These are phyloP conservation scores for Tulasnella sp. DNA, from an alignment of 768 basidiomycete species.

Conservation along the genomic window DNA sequence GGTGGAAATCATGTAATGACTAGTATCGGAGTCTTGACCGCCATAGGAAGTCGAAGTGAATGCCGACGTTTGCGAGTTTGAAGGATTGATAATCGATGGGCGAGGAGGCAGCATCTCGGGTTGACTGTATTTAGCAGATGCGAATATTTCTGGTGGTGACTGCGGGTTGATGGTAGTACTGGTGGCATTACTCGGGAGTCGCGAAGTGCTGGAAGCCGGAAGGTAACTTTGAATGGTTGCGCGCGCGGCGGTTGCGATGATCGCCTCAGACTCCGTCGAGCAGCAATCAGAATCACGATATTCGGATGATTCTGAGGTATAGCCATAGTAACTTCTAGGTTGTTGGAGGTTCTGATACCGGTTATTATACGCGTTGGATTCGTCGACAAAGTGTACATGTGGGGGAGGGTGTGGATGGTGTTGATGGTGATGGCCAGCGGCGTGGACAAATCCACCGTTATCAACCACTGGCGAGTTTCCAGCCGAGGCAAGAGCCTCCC, in stretches of 20 bases:
- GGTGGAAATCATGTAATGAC: no score
- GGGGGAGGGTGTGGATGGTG: background rate
- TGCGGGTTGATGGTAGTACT: no score
- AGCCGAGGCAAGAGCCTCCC: background rate
- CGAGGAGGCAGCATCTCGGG: no score
- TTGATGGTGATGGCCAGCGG: background rate
- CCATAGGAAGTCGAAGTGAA: no score
- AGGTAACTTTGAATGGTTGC: background rate
- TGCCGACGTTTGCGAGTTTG: no score
- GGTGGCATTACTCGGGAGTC: no score
- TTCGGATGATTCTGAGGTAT: background rate
- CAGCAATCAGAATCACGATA: background rate
- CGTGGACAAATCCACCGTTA: background rate
- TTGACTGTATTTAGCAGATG: no score
- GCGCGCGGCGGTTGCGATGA: background rate
- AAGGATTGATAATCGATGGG: no score
- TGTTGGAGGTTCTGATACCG: background rate
- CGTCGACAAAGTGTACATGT: background rate
- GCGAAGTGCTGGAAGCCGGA: background rate
- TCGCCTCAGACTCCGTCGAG: background rate
- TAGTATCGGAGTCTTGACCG: no score
- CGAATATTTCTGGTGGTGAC: no score
- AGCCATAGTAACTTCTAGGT: background rate
- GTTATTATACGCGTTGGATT: background rate
- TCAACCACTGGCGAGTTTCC: background rate